Evolutionary conservation across 2,329 filamentous ascomycete species (phyloP).

Genomic region (Malbranchea zuffiana): DNA sequence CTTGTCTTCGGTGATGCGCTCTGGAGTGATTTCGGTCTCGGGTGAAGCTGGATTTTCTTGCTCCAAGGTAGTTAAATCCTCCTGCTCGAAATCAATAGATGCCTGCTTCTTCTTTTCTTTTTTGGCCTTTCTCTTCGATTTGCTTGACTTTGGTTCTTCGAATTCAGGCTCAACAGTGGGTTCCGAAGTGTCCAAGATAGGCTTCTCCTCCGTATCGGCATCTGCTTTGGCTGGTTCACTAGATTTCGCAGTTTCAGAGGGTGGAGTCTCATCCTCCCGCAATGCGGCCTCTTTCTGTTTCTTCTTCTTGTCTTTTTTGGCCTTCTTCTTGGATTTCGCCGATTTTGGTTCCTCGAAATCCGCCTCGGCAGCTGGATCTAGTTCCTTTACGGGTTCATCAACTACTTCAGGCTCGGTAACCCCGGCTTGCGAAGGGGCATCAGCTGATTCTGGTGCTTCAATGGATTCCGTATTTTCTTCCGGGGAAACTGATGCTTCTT

Average conservation of each 20-base stretch:
- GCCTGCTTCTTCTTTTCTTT: constrained; percentile 33
- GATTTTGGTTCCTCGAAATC: constrained; percentile 13
- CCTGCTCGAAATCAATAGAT: constrained; percentile 8
- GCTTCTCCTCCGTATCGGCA: background rate
- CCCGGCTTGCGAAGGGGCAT: background rate
- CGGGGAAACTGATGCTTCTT: background rate
- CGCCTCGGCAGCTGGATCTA: constrained; percentile 11
- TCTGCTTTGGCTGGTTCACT: background rate
- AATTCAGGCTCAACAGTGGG: constrained; percentile 14
- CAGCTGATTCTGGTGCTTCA: background rate
- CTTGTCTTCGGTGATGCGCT: background rate
- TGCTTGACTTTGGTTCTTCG: constrained; percentile 25
- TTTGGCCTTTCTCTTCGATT: constrained; percentile 39
- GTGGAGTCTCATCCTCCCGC: constrained; percentile 11
- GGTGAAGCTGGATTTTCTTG: background rate
- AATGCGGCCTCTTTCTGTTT: constrained; percentile 9
- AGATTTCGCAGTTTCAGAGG: background rate
- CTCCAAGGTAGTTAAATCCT: background rate
- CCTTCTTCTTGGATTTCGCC: constrained; percentile 26
- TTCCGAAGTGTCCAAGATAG: constrained; percentile 12
- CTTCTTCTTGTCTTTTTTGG: constrained; percentile 34
- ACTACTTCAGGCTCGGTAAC: constrained; percentile 5
- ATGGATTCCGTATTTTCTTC: background rate
- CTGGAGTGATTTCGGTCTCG: background rate
- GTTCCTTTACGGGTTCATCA: constrained; percentile 16